These are phyloP conservation scores for Pontederia paniculata DNA, from an alignment of 176 grass and related monocot genomes.

Conservation along the genomic window DNA sequence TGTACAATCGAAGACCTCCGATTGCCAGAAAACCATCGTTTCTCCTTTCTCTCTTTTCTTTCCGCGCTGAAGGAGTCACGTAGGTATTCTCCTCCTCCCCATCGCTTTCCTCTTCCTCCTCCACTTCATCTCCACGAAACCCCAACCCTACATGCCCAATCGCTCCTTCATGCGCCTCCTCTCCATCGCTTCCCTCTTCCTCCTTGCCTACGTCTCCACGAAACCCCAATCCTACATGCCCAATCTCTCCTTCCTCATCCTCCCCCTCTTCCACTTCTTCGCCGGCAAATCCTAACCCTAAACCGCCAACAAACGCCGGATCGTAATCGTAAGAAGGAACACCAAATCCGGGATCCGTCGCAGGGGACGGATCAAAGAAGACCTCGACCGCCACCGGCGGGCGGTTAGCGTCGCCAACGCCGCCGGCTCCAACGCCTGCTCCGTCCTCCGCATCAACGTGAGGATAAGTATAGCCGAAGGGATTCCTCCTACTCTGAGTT, in stretches of 20 bases:
- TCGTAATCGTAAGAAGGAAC: conserved; percentile 24
- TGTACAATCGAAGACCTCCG: conserved; percentile 68
- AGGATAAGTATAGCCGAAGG: neutral
- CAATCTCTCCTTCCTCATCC: neutral
- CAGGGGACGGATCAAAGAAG: conserved; percentile 2
- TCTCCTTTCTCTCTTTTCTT: conserved; percentile 16
- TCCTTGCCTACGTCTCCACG: neutral
- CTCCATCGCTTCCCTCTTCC: neutral
- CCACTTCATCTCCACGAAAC: neutral
- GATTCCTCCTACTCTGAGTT: neutral
- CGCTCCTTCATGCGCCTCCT: neutral
- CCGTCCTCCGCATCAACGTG: too few relatives aligned
- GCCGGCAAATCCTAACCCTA: conserved; percentile 47
- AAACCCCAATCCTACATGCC: conserved; percentile 5
- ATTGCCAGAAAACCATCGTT: conserved; percentile 55
- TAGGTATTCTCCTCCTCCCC: neutral
- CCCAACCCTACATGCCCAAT: conserved; percentile 2
- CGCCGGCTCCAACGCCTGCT: neutral
- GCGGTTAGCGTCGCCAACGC: neutral
- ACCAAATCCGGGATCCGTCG: conserved; percentile 23
- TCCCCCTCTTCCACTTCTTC: conserved; percentile 13
- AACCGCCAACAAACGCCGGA: conserved; percentile 13
- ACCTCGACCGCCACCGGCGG: conserved; percentile 16
- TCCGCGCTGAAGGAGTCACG: conserved; percentile 29
- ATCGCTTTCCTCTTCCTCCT: neutral